Evolutionary conservation across 2,329 filamentous ascomycete genomes (phyloP), one percentile per base, ranked within the genome.

Genomic region (Mollisiaceae sp.): DNA sequence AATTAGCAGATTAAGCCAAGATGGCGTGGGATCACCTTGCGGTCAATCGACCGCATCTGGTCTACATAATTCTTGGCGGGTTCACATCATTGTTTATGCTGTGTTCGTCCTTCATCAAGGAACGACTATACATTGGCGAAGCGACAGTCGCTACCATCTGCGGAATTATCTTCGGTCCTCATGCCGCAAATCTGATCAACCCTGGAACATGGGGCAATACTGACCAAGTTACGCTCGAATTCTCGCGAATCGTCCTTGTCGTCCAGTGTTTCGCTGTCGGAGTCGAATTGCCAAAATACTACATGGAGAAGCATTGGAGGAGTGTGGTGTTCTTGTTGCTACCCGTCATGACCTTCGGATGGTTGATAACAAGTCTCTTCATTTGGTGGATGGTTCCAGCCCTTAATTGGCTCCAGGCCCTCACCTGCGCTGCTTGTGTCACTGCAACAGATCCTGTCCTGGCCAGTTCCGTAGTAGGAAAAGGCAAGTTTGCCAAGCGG

Each of bases 11-110:
- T 22, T 38, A 35, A 43, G 35, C 50, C 67, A 76, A 72, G 69
- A 93, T 93, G 91, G 89, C 89, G 68, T 94, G 91, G 91, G 85
- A 90, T 57, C 90, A 94, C 72, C 85, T 94, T 61, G 89, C 89
- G 67, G 89, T 98, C 82, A 97, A 96, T 80, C 91, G 90, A 83
- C 92, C 95, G 75, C 95, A 99, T 84, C 80, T 98, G 92, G 95
- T 97, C 71, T 99, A 99, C 80, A 93, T 98, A 80, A 97, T 99
- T 80, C 84, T 99, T 64, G 95, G 95, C 75, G 95, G 94, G 78
- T 99, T 99, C 82, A 99, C 95, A 72, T 93, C 91, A 67, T 83
- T 99, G 74, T 99, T 99, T 82, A 99, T 99, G 95, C 84, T 99
- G 66, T 97, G 93, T 79, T 99, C 95, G 66, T 93, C 96, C 63